Percentiles rank a stretch among this genome's conserved stretches.
phyloP scores from a whole-genome alignment of 1,139 yeast species.

The Meyerozyma guilliermondii region DNA sequence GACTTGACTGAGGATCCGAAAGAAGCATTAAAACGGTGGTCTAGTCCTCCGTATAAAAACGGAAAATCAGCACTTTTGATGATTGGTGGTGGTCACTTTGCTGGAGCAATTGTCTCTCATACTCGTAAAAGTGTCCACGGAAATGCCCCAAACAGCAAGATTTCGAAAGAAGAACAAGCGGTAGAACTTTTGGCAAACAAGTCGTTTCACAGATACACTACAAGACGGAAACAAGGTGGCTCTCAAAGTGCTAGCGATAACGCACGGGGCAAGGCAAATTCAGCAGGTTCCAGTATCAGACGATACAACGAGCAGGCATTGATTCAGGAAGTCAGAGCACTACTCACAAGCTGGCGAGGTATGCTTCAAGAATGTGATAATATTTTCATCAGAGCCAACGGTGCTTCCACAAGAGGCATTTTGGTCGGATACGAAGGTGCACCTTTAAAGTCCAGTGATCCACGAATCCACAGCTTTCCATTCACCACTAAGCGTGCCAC shows the following conservation, averaged over 20 bases:
- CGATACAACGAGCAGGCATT: constrained; percentile 86
- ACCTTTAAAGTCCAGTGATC: constrained; percentile 43
- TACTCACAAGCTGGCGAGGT: constrained; percentile 60
- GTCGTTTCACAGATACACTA: constrained; percentile 91
- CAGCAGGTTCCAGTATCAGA: constrained; percentile 91
- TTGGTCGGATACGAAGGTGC: constrained; percentile 65
- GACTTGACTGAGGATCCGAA: constrained; percentile 35
- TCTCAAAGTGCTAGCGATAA: constrained; percentile 91
- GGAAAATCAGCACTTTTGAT: constrained; percentile 71
- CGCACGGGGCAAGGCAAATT: constrained; percentile 90
- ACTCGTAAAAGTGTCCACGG: constrained; percentile 53
- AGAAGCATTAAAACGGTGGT: constrained; percentile 30
- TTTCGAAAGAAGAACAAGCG: constrained; percentile 47
- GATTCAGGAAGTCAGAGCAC: constrained; percentile 65
- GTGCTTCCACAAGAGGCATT: constrained; percentile 59
- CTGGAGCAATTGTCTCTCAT: constrained; percentile 89
- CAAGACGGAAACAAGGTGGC: constrained; percentile 97
- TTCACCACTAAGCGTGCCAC: constrained; percentile 91
- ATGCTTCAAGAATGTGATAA: constrained; percentile 56
- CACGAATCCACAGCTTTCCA: constrained; percentile 66
- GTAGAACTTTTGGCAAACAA: constrained; percentile 70
- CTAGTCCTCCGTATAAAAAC: constrained; percentile 14
- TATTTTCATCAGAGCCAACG: constrained; percentile 83
- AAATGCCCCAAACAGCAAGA: constrained; percentile 39
- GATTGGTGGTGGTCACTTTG: constrained; percentile 98